Evolutionary conservation across 257 asterid genomes (phyloP), one percentile per base, ranked within the genome.

Genomic region (Gentiana straminea): DNA sequence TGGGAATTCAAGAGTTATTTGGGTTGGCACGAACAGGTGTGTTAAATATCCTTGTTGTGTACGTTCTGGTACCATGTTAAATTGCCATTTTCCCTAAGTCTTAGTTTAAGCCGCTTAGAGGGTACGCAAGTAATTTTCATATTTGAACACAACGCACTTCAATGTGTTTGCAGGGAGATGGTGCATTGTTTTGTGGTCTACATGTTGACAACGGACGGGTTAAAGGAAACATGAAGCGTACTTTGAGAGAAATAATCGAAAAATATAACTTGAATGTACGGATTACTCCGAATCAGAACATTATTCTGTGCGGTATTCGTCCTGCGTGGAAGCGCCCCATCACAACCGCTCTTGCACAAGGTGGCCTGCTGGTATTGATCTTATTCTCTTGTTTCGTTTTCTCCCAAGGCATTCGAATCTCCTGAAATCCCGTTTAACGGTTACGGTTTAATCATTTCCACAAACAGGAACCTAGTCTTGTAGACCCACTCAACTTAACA

Each of bases 1-100:
- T 91, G 98, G 98, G 84, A 87, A 69, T 91, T 91, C 49, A 82
- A 91, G 77, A 91, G 96, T 79, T 80, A 91, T 77, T 75, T 91
- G 79, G 98, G 98, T 49, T 91, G 98, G 98, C 98, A 87, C 32
- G 94, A 91, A 73, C 96, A 87, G 93, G 98, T 91, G 37, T 35
- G 69, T 34, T 35, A 13, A 5, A 32, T 37, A 5, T 52, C 13
- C 45, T 24, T 15, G 24, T 15, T 61, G 4, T 35, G 32, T 36
- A 35, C 2, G 24, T 24, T 24, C 24, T 24, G 24, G 24, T 24
- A 24, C 24, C 24, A 24, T 24, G 24, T 24, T 24, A 24, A 24
- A 24, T 24, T 24, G 24, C 24, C 24, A 24, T 24, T 24, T 24
- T 24, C 24, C 24, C 24, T 24, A 24, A 24, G 24, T 24, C 24